phyloP scores from a whole-genome alignment of 2,329 filamentous ascomycete genomes.

The Sporothrix humicola region DNA sequence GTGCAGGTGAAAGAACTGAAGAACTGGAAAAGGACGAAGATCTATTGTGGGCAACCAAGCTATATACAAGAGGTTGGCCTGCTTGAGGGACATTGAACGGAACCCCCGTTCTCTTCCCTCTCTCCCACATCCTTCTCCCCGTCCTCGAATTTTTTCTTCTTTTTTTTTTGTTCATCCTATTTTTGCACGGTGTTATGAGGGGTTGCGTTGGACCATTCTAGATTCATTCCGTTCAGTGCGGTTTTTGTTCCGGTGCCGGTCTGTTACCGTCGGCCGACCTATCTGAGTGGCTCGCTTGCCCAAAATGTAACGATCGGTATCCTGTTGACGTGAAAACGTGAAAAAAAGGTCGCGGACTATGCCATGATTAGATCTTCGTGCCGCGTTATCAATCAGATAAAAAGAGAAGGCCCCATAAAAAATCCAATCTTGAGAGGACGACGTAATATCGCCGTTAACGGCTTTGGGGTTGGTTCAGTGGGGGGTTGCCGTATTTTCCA shows the following conservation, averaged over 20 bases:
- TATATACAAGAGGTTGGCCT: not conserved
- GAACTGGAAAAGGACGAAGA: not conserved
- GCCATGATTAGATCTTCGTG: not conserved
- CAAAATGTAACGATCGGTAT: not conserved
- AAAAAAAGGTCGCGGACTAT: not conserved
- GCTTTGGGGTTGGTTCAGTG: too few species aligned
- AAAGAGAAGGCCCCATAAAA: not conserved
- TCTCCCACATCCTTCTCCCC: not conserved
- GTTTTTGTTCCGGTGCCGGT: not conserved
- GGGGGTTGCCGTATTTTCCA: too few species aligned
- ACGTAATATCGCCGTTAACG: too few species aligned
- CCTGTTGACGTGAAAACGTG: not conserved
- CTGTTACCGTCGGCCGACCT: not conserved
- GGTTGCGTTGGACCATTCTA: too few species aligned
- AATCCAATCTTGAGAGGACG: too few species aligned
- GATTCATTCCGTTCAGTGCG: not conserved
- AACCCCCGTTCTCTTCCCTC: not conserved
- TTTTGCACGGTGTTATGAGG: not conserved
- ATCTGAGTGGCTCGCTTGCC: not conserved
- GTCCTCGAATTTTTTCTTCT: not conserved
- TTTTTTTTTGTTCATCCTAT: not conserved
- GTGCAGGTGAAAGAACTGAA: not conserved
- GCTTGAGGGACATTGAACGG: not conserved
- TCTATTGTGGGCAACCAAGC: not conserved
- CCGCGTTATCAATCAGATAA: not conserved